Evolutionary conservation across 371 early-diverging fungal species (phyloP).

Genomic region (Syncephalis fuscata): DNA sequence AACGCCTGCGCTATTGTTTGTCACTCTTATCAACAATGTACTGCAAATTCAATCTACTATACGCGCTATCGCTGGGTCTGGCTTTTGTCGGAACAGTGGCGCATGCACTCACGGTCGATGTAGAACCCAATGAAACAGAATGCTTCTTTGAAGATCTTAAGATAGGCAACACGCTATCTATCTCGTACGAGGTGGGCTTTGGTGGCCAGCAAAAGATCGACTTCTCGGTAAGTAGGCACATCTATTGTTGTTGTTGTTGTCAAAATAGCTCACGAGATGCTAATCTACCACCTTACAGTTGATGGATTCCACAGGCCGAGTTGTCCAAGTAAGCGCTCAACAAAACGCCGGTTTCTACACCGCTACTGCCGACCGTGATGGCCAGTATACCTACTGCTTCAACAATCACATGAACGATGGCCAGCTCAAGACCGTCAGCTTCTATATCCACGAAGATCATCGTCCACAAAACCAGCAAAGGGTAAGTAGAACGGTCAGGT

Average conservation of each 20-base stretch:
- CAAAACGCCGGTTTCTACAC: conserved; percentile 27
- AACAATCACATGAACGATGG: conserved; percentile 1
- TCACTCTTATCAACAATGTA: no score
- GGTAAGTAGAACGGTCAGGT: no score
- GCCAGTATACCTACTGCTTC: conserved; percentile 61
- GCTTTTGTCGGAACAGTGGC: conserved; percentile 12
- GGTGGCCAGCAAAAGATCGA: conserved; percentile 52
- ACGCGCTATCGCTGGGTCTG: not conserved
- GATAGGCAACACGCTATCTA: conserved; percentile 32
- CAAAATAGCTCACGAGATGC: not conserved
- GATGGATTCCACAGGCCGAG: not conserved
- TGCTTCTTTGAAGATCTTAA: conserved; percentile 44
- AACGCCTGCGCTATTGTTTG: no score
- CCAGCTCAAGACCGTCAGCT: conserved; percentile 4
- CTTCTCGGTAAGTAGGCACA: conserved; percentile 34
- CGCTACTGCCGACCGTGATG: conserved; percentile 28
- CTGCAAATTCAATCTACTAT: no score
- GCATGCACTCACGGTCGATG: conserved; percentile 17
- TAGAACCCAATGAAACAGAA: conserved; percentile 26
- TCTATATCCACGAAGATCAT: conserved; percentile 5
- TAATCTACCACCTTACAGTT: not conserved
- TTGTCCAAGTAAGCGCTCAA: conserved; percentile 15
- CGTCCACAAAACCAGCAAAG: no score
- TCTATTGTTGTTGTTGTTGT: no score
- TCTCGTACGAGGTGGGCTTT: conserved; percentile 55